These are phyloP conservation scores for Penicillium sp. DNA, from an alignment of 2,329 filamentous ascomycete genomes.

Conservation along the genomic window DNA sequence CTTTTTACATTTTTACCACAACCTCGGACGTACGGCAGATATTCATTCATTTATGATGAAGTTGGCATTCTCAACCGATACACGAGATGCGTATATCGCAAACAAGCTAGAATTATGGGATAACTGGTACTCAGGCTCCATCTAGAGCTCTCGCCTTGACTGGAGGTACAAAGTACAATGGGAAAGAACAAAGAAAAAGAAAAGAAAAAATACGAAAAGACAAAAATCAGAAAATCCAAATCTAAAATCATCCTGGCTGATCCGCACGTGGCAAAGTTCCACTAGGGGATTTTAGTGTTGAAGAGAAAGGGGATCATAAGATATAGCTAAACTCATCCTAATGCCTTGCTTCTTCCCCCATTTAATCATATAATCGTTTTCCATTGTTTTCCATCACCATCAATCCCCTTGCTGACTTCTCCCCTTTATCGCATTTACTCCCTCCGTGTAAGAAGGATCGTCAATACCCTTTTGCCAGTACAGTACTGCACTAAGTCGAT, in stretches of 20 bases:
- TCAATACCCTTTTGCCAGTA: background rate
- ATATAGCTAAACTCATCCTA: background rate
- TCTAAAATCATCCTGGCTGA: constrained; percentile 9
- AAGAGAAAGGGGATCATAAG: background rate
- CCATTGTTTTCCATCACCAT: too few species aligned
- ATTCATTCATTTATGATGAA: too few species aligned
- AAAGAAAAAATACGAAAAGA: background rate
- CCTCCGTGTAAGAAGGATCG: background rate
- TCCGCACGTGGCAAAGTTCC: constrained; percentile 24
- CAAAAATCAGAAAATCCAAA: background rate
- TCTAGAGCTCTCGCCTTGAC: too few species aligned
- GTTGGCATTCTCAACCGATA: too few species aligned
- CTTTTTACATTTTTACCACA: background rate
- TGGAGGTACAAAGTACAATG: background rate
- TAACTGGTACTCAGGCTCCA: too few species aligned
- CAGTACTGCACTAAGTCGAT: background rate
- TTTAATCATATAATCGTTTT: background rate
- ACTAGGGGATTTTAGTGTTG: background rate
- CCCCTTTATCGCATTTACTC: background rate
- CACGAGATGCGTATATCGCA: too few species aligned
- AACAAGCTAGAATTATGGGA: too few species aligned
- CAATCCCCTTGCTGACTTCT: background rate
- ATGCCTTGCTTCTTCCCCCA: background rate
- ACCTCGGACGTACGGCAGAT: background rate
- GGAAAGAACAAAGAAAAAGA: background rate